Evolutionary conservation across 345 rosid genomes (phyloP).

Genomic region (Orychophragmus violaceus): DNA sequence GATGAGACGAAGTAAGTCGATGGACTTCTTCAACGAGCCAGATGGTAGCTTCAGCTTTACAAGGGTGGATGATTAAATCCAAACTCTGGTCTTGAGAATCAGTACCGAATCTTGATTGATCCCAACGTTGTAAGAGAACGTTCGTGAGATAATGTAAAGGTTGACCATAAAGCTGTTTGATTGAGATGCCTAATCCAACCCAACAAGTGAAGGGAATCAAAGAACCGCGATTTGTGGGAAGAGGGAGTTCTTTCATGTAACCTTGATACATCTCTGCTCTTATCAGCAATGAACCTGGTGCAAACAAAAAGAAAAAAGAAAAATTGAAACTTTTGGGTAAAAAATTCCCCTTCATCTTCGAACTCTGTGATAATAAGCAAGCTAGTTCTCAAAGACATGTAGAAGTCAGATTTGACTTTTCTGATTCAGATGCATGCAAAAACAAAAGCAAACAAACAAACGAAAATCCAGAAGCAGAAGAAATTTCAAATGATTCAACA

Average conservation of each 20-base stretch:
- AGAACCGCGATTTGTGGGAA: slow-evolving; percentile 63
- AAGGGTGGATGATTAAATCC: slow-evolving; percentile 65
- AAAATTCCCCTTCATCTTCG: too few species aligned
- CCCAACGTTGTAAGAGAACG: slow-evolving; percentile 61
- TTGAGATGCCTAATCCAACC: slow-evolving; percentile 68
- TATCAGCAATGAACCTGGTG: slow-evolving; percentile 33
- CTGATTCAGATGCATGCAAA: too few species aligned
- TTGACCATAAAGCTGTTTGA: slow-evolving; percentile 67
- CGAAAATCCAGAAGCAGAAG: too few species aligned
- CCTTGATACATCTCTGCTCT: slow-evolving; percentile 76
- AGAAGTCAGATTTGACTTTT: too few species aligned
- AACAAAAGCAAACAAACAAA: too few species aligned
- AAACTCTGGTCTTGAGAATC: slow-evolving; percentile 47
- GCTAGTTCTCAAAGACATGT: too few species aligned
- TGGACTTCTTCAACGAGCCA: slow-evolving; percentile 87
- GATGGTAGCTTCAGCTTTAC: slow-evolving; percentile 75
- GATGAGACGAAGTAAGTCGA: slow-evolving; percentile 56
- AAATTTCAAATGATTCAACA: too few species aligned
- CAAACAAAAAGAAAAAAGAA: too few species aligned
- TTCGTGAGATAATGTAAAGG: slow-evolving; percentile 91
- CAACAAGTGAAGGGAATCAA: slow-evolving; percentile 68
- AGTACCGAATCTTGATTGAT: slow-evolving; percentile 47
- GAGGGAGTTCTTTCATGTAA: slow-evolving; percentile 62
- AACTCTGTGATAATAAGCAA: too few species aligned
- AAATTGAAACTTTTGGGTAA: background rate